A percentile compares a stretch with the other conserved stretches of the same genome.
Evolutionary conservation across 768 basidiomycete species (phyloP).

Genomic region (Tulasnella sp.): DNA sequence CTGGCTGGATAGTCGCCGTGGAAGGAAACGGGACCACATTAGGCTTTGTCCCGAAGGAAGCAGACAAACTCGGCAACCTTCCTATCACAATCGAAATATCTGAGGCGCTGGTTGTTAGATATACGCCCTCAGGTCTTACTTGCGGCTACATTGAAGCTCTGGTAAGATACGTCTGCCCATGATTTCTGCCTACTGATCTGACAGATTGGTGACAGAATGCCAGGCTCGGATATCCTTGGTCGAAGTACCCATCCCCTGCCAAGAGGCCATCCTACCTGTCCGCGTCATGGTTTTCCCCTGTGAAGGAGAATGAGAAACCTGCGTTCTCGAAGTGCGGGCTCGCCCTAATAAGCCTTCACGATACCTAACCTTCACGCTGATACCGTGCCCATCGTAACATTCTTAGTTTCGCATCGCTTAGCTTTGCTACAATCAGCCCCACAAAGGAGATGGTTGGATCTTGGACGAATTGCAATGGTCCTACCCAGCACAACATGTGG

Average conservation of each 20-base stretch:
- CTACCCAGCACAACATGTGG: not conserved
- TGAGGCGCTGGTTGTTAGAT: not conserved
- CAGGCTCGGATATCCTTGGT: not conserved
- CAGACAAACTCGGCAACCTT: not conserved
- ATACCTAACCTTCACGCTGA: not conserved
- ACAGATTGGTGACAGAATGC: not conserved
- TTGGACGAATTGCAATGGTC: not conserved
- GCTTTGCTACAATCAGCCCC: not conserved
- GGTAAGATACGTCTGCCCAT: not conserved
- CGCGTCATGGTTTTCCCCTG: not conserved
- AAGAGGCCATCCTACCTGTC: not conserved
- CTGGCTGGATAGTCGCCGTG: not conserved
- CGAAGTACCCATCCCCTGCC: not conserved
- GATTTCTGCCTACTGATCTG: not conserved
- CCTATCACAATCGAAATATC: not conserved
- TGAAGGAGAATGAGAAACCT: not conserved
- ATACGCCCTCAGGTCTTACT: not conserved
- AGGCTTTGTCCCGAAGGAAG: not conserved
- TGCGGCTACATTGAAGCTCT: not conserved
- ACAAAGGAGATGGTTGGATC: not conserved
- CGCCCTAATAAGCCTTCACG: no score
- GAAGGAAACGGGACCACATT: not conserved
- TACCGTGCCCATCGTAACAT: not conserved
- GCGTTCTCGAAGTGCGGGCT: not conserved
- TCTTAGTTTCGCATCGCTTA: not conserved